Evolutionary conservation across 163 green algal species (phyloP).

Genomic region (Trebouxiophyceae sp.): DNA sequence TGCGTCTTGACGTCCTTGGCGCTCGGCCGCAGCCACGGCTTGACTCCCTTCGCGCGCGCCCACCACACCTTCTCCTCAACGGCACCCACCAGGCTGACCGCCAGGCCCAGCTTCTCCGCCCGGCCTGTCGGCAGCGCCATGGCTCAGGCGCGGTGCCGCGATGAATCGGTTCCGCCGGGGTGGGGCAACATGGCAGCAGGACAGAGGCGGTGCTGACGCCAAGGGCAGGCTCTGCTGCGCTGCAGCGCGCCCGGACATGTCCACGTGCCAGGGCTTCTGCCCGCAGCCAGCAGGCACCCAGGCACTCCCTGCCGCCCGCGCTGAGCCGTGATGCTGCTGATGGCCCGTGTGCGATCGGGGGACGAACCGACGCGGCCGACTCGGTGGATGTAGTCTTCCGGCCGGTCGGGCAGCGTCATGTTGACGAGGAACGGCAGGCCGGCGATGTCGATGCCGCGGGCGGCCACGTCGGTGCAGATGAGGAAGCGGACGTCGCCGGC

Average conservation of each 20-base stretch:
- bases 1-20: conserved; percentile 41
- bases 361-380: conserved; percentile 62
- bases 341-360: background rate
- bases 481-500: conserved; percentile 75
- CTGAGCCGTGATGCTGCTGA: background rate
- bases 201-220: too few relatives aligned
- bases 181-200: too few relatives aligned
- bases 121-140: conserved; percentile 34
- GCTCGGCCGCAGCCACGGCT: conserved; percentile 68
- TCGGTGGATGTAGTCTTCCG: conserved; percentile 87
- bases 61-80: conserved; percentile 68
- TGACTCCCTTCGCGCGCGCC: conserved; percentile 55
- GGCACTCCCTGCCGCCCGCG: background rate
- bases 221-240: too few relatives aligned
- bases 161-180: too few relatives aligned
- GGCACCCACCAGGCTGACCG: conserved; percentile 63
- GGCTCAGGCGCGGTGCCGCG: too few relatives aligned
- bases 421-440: conserved; percentile 82
- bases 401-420: conserved; percentile 82
- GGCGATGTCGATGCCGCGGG: conserved; percentile 75
- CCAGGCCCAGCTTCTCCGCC: conserved; percentile 64
- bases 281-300: too few relatives aligned
- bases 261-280: background rate
- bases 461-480: conserved; percentile 81
- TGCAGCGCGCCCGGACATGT: too few relatives aligned